phyloP scores from a whole-genome alignment of 2,329 filamentous ascomycete genomes.

The Cryoendolithus antarcticus region DNA sequence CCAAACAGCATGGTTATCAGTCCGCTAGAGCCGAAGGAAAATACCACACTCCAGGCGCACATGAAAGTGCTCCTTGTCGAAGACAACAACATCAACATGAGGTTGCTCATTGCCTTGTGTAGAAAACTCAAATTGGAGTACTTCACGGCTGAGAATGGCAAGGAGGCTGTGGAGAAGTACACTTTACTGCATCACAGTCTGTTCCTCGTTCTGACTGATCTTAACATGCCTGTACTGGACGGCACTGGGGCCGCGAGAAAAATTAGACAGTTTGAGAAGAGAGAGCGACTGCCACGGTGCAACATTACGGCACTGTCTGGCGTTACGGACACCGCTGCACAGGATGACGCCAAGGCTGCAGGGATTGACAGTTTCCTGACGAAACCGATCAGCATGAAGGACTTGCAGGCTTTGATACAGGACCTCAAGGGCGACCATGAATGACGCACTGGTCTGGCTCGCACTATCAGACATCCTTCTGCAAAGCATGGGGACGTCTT shows the following conservation, averaged over 20 bases:
- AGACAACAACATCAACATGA: conserved; percentile 23
- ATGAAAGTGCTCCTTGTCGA: conserved; percentile 19
- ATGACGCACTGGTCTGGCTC: too few relatives aligned
- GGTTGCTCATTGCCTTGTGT: conserved; percentile 14
- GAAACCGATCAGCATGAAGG: conserved; percentile 22
- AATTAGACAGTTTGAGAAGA: conserved; percentile 18
- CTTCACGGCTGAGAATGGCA: conserved; percentile 9
- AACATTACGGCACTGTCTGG: conserved; percentile 22
- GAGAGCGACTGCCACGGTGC: conserved; percentile 6
- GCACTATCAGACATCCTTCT: too few relatives aligned
- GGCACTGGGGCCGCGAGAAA: conserved; percentile 18
- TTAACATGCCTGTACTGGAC: conserved; percentile 25
- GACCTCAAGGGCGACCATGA: too few relatives aligned
- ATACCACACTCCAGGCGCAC: not conserved
- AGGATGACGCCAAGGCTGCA: conserved; percentile 13
- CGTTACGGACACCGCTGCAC: conserved; percentile 17
- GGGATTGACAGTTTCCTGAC: conserved; percentile 22
- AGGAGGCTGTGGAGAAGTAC: conserved; percentile 9
- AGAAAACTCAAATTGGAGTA: conserved; percentile 9
- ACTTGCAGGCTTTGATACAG: conserved; percentile 1
- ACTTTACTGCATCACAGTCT: conserved; percentile 1
- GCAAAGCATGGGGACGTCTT: too few relatives aligned
- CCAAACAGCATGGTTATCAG: not conserved
- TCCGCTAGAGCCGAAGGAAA: not conserved
- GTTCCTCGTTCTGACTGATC: conserved; percentile 29